A percentile compares a stretch with the other conserved stretches of the same genome.
Evolutionary conservation across 1,284 basidiomycete genomes (phyloP).

Genomic region (Cryptococcus maquisensis): DNA sequence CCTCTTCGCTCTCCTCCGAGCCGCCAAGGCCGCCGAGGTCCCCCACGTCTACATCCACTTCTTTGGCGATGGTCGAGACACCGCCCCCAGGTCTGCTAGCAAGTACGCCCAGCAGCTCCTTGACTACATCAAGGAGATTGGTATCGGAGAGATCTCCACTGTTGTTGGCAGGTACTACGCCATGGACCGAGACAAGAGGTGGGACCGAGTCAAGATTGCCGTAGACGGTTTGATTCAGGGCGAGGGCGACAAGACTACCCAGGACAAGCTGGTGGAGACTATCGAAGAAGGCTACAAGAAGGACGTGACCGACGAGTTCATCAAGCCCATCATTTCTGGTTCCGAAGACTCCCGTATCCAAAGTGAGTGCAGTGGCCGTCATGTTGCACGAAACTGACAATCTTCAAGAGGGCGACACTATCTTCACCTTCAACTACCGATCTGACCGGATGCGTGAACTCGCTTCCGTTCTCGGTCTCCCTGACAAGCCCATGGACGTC

Average conservation of each 20-base stretch:
- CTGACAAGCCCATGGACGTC: slow-evolving; percentile 76
- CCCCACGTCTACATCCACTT: slow-evolving; percentile 84
- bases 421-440: slow-evolving; percentile 93
- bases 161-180: slow-evolving; percentile 86
- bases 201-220: slow-evolving; percentile 84
- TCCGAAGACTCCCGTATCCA: slow-evolving; percentile 73
- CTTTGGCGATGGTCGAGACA: slow-evolving; percentile 80
- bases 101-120: slow-evolving; percentile 70
- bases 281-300: slow-evolving; percentile 71
- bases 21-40: slow-evolving; percentile 75
- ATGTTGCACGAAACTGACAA: slow-evolving; percentile 1
- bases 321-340: slow-evolving; percentile 85
- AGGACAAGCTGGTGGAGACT: slow-evolving; percentile 60
- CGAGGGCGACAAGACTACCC: slow-evolving; percentile 59
- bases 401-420: slow-evolving; percentile 60
- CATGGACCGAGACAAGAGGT: slow-evolving; percentile 92
- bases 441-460: slow-evolving; percentile 92
- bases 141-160: slow-evolving; percentile 62
- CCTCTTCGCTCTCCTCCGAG: slow-evolving; percentile 78
- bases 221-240: slow-evolving; percentile 75
- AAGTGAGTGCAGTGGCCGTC: slow-evolving; percentile 51
- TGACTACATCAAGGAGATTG: slow-evolving; percentile 69
- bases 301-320: slow-evolving; percentile 83
- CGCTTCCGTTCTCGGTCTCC: slow-evolving; percentile 67
- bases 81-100: slow-evolving; percentile 71